phyloP scores from a whole-genome alignment of 495 filamentous ascomycete genomes.

The Geoglossum glabrum region DNA sequence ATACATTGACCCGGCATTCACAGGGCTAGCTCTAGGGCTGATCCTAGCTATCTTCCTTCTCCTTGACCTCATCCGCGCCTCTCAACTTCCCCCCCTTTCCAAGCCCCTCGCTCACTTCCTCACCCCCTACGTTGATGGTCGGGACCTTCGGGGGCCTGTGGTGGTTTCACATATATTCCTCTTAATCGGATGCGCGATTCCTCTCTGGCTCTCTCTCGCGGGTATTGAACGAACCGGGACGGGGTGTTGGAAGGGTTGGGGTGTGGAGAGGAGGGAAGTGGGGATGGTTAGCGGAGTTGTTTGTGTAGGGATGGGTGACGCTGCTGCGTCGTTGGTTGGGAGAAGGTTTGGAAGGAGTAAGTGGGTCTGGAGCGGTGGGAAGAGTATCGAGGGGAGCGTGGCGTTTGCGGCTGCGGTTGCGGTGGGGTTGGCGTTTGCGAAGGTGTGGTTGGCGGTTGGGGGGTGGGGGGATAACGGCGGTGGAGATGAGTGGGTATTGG shows the following conservation, averaged over 20 bases:
- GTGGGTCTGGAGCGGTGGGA: constrained; percentile 94
- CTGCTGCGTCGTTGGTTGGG: constrained; percentile 81
- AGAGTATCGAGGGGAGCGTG: constrained; percentile 76
- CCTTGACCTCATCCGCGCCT: constrained; percentile 72
- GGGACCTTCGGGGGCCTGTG: constrained; percentile 81
- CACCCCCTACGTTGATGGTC: constrained; percentile 82
- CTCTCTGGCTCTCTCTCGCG: constrained; percentile 73
- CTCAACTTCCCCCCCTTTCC: constrained; percentile 75
- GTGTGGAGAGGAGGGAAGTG: constrained; percentile 45
- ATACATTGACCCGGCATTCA: constrained; percentile 69
- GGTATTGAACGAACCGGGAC: constrained; percentile 33
- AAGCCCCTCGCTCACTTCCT: constrained; percentile 67
- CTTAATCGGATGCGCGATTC: constrained; percentile 86
- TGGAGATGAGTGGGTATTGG: constrained; percentile 8
- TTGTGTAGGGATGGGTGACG: constrained; percentile 89
- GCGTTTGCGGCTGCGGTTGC: constrained; percentile 72
- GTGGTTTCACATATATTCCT: constrained; percentile 93
- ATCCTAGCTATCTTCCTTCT: constrained; percentile 67
- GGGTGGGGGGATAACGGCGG: constrained; percentile 36
- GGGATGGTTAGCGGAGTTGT: constrained; percentile 80
- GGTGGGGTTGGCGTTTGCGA: constrained; percentile 47
- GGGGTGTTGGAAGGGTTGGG: constrained; percentile 43
- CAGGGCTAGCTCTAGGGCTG: constrained; percentile 52
- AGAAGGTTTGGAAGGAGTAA: constrained; percentile 69
- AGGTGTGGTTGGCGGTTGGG: constrained; percentile 53